Base-by-base conservation (phyloP, 2,329 filamentous ascomycete species). In the Aspergillus fijiensis region DNA sequence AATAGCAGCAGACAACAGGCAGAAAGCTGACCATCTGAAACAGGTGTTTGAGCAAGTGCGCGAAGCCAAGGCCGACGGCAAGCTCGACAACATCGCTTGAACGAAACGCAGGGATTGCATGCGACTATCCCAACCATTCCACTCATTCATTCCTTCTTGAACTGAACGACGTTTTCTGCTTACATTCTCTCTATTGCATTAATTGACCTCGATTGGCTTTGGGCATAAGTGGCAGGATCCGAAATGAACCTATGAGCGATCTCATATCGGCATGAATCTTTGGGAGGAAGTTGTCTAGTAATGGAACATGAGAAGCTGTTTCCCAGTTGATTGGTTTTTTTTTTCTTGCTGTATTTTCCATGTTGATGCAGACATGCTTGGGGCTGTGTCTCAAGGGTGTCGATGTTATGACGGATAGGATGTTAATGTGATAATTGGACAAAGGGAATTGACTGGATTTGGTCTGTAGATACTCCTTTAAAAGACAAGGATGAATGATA, bases 1-100 rank as follows among this genome's bases (percentile, higher is more conserved):
- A 23, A n/a, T 31, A 12, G 16, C 29, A 33, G 48, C 10, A 7
- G 55, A n/a, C 16, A 25, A 51, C 33, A 39, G 11, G 7, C 12
- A 47, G 29, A 31, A 45, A 27, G 79, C 67, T 31, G 11, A 52
- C 55, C 58, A 49, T 57, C 31, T 33, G 60, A 56, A 35, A 23
- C 68, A 89, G 87, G 87, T 98, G 59, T 98, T 98, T 78, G 95
- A 98, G 70, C 93, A 97, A 81, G 94, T 98, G 71, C 92, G 87
- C 78, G 89, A 91, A 72, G 89, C 89, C 67, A 90, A 88, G 72
- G 83, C 85, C 33, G 88, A 91, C 23, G 89, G 90, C 67, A 92
- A 91, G 77, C 79, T 91, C 62, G 76, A 76, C 14, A 67, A 65
- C 60, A 62, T 71, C 59, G 55, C 67, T 51, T 76, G 65, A 35